phyloP scores from a whole-genome alignment of 345 rosid genomes.

The Zanthoxylum bungeanum region DNA sequence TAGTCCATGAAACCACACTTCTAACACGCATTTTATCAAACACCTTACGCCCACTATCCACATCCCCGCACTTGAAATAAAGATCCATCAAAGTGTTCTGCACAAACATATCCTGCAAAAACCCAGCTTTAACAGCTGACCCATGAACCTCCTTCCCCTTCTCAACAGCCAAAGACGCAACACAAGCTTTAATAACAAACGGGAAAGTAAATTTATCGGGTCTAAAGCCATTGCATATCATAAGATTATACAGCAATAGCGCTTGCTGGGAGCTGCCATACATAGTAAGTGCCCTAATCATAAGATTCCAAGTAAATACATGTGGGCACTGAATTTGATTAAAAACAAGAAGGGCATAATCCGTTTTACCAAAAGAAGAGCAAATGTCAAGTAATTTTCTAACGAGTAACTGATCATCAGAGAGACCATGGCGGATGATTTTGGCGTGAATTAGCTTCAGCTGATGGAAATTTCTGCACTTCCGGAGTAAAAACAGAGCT shows the following conservation, averaged over 20 bases:
- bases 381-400: conserved; percentile 52
- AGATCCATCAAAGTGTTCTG: conserved; percentile 65
- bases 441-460: conserved; percentile 57
- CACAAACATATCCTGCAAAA: conserved; percentile 43
- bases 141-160: conserved; percentile 60
- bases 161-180: conserved; percentile 22
- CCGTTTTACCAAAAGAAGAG: conserved; percentile 39
- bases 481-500: conserved; percentile 40
- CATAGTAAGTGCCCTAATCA: conserved; percentile 50
- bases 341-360: conserved; percentile 53
- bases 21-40: conserved; percentile 52
- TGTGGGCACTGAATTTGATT: conserved; percentile 36
- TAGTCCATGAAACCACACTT: conserved; percentile 70
- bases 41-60: conserved; percentile 40
- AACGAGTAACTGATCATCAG: conserved; percentile 47
- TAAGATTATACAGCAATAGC: conserved; percentile 47
- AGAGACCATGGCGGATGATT: conserved; percentile 46
- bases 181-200: conserved; percentile 64
- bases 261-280: conserved; percentile 47
- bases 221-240: conserved; percentile 40
- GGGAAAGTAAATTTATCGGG: conserved; percentile 80
- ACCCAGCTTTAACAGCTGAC: conserved; percentile 54
- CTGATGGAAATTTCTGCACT: conserved; percentile 44
- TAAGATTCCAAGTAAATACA: conserved; percentile 68
- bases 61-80: conserved; percentile 51